Evolutionary conservation across 352 stramenopile species (phyloP), one percentile per base, ranked within the genome.

Genomic region (Phytopythium litorale): DNA sequence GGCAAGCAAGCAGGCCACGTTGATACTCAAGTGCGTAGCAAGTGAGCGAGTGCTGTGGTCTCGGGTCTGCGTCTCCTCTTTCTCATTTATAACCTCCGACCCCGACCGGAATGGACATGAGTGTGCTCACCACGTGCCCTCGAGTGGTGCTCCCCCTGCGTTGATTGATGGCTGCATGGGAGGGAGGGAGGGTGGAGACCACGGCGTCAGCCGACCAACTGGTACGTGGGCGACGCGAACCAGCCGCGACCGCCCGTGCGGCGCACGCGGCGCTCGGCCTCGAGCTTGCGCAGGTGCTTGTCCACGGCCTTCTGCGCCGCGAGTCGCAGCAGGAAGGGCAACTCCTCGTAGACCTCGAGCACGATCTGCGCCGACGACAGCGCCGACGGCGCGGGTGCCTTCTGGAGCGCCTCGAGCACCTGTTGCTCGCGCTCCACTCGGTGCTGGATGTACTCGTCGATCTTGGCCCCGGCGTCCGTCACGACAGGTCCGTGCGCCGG

Each of bases 361-460:
- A 90, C 72, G 28, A 92, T 79, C 32, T 88, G 64, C n/a, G 70
- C 68, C 3, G 69, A 56, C 19, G 78, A 77, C 15, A 88, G 57
- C 21, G 9, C 9, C 5, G 60, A 49, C 40, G 25, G 53, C 23
- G 51, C 12, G 9, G 19, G 35, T 53, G 56, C 57, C 25, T 66
- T 56, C 25, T 11, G 21, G 4, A 92, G 66, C 33, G 79, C 70
- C 7, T 59, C 45, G 1, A 96, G 56, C 28, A 96, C 72, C 33
- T 94, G 73, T 21, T 75, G 48, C 58, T 94, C 87, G 18, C 88
- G 87, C 64, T 89, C 66, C 54, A 84, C 66, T 16, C 88, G 83
- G 60, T 96, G 88, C 13, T 59, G 57, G 19, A 93, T 78, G 67
- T 96, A 94, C 65, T 92, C 82, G 32, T 76, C 56, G 38, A 96